phyloP scores from a whole-genome alignment of 305 asterid species.

The Solanum hybrid region DNA sequence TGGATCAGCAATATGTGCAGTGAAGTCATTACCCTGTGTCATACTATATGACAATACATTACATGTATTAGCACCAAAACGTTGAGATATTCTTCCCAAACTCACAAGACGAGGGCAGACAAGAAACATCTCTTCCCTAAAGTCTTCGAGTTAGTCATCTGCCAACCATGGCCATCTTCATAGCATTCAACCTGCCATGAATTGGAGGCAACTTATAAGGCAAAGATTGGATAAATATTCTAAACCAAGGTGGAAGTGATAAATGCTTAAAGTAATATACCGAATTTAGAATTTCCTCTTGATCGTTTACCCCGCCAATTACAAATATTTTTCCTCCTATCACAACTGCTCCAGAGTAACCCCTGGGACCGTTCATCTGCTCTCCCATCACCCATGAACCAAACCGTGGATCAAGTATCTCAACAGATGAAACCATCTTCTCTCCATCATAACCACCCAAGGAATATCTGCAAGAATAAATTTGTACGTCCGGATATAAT shows the following conservation, averaged over 20 bases:
- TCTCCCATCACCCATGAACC: conserved; percentile 47
- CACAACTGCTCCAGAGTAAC: conserved; percentile 44
- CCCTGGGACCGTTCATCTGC: conserved; percentile 44
- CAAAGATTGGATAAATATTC: neutral
- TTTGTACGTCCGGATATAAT: neutral
- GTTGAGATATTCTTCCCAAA: neutral
- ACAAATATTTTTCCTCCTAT: conserved; percentile 32
- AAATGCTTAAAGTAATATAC: conserved; percentile 24
- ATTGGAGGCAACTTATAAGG: neutral
- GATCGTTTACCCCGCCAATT: conserved; percentile 39
- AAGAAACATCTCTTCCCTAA: conserved; percentile 53
- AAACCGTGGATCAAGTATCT: conserved; percentile 55
- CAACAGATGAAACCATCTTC: conserved; percentile 40
- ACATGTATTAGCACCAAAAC: neutral
- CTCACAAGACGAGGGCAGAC: conserved; percentile 35
- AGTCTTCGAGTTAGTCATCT: neutral
- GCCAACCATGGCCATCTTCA: neutral
- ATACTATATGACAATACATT: neutral
- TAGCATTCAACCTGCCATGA: neutral
- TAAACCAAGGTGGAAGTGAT: neutral
- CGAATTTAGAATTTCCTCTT: conserved; percentile 19
- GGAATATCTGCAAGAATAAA: conserved; percentile 37
- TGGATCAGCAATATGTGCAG: neutral
- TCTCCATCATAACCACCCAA: conserved; percentile 67
- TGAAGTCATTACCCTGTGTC: neutral